Evolutionary conservation across 805 yeast species (phyloP).

Genomic region (Myxozyma lipomycoides): DNA sequence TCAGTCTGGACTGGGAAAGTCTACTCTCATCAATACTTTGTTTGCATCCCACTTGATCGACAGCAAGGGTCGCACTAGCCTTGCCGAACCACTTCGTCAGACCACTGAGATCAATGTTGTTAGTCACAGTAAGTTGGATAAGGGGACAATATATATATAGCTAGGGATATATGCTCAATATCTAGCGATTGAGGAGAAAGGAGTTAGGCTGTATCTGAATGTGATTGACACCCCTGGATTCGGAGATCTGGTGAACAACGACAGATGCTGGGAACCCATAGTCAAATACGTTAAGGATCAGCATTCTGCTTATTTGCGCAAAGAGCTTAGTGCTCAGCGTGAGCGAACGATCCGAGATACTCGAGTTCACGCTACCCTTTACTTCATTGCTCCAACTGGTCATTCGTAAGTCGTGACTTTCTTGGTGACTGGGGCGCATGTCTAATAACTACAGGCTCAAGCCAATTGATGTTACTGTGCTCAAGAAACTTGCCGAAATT

Average conservation of each 20-base stretch:
- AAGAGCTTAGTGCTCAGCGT: conserved; percentile 81
- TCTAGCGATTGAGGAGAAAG: conserved; percentile 68
- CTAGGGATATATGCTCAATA: neutral
- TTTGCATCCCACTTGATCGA: conserved; percentile 77
- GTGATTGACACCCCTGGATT: conserved; percentile 97
- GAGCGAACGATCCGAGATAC: conserved; percentile 70
- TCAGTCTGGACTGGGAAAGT: conserved; percentile 88
- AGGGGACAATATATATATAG: neutral
- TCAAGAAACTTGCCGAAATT: conserved; percentile 79
- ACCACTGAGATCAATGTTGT: conserved; percentile 44
- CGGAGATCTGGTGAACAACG: conserved; percentile 83
- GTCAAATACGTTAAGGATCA: conserved; percentile 83
- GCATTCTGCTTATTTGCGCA: conserved; percentile 83
- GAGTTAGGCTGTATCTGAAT: conserved; percentile 78
- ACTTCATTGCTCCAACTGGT: conserved; percentile 85
- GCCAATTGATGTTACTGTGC: conserved; percentile 74
- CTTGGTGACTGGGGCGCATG: neutral
- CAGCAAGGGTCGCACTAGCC: conserved; percentile 64
- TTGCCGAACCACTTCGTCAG: conserved; percentile 70
- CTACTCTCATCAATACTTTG: conserved; percentile 85
- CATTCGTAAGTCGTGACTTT: conserved; percentile 37
- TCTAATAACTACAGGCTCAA: conserved; percentile 66
- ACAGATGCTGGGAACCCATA: conserved; percentile 83
- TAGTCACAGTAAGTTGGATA: conserved; percentile 30
- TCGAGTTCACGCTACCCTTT: conserved; percentile 88